Conservation (phyloP, 2,329 filamentous ascomycete species). For the Diaporthe sp. region DNA sequence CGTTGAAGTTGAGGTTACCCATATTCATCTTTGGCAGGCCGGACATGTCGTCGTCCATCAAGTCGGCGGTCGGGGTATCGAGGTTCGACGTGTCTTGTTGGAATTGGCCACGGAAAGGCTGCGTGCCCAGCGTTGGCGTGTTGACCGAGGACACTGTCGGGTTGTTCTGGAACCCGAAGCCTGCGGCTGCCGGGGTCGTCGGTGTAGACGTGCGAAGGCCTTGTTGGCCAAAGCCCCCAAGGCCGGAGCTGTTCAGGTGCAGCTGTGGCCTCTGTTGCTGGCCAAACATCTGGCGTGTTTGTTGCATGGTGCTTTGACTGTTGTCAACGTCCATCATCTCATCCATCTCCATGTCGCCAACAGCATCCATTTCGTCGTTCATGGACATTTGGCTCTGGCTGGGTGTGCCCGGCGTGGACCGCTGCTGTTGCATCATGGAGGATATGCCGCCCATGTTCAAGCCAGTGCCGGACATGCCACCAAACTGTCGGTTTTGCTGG, state of each 20-base stretch:
- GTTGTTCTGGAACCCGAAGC: slow-evolving; percentile 88
- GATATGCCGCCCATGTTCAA: slow-evolving; percentile 52
- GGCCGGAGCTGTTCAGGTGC: slow-evolving; percentile 83
- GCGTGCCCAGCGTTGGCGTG: slow-evolving; percentile 89
- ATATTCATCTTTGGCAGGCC: slow-evolving; percentile 71
- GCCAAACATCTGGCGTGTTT: slow-evolving; percentile 78
- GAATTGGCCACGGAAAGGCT: slow-evolving; percentile 74
- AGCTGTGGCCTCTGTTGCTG: slow-evolving; percentile 78
- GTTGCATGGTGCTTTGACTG: slow-evolving; percentile 76
- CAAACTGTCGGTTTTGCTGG: slow-evolving; percentile 49
- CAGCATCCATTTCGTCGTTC: slow-evolving; percentile 82
- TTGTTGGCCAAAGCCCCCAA: slow-evolving; percentile 71
- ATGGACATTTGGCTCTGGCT: slow-evolving; percentile 49
- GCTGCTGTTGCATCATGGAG: slow-evolving; percentile 61
- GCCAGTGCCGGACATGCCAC: slow-evolving; percentile 46
- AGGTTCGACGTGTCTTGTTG: slow-evolving; percentile 51
- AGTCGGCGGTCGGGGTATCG: slow-evolving; percentile 71
- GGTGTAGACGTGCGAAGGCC: slow-evolving; percentile 89
- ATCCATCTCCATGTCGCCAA: slow-evolving; percentile 98
- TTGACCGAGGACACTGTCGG: slow-evolving; percentile 98
- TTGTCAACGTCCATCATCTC: slow-evolving; percentile 78
- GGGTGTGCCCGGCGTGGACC: slow-evolving; percentile 52
- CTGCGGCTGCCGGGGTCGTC: slow-evolving; percentile 83
- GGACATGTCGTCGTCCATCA: slow-evolving; percentile 82
- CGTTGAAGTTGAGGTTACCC: slow-evolving; percentile 68